These are phyloP conservation scores for Senna siamea DNA, from an alignment of 306 rosid species.

Conservation along the genomic window DNA sequence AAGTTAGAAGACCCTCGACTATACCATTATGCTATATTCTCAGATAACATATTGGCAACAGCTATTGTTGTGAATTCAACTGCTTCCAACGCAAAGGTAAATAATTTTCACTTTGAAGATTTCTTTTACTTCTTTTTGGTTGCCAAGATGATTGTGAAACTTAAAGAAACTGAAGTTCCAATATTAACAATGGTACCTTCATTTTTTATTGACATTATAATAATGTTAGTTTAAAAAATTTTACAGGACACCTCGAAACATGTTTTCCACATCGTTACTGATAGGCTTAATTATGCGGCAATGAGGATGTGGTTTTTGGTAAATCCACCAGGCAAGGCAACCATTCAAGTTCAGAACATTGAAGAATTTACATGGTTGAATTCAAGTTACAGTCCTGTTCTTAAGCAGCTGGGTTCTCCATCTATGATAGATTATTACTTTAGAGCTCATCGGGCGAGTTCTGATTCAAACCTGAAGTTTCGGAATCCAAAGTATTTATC, in stretches of 20 bases:
- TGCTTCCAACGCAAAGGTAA: constrained; percentile 74
- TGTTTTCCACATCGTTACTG: constrained; percentile 93
- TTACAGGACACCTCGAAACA: constrained; percentile 82
- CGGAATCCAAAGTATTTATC: constrained; percentile 95
- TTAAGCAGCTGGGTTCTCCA: constrained; percentile 83
- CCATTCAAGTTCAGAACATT: constrained; percentile 83
- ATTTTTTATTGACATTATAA: constrained; percentile 1
- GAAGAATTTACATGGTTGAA: constrained; percentile 97
- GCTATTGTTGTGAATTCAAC: constrained; percentile 95
- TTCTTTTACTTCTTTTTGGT: constrained; percentile 3
- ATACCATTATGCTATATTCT: constrained; percentile 90
- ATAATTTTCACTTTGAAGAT: neutral
- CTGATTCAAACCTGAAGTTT: constrained; percentile 89
- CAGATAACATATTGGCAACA: constrained; percentile 90
- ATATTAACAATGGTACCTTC: too few species aligned
- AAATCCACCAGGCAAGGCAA: constrained; percentile 83
- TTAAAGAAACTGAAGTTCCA: neutral
- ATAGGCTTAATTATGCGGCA: constrained; percentile 90
- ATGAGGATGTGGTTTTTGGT: constrained; percentile 99
- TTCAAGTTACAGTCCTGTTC: constrained; percentile 96
- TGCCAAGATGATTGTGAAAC: constrained; percentile 20
- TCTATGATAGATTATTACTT: constrained; percentile 94
- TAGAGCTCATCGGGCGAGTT: constrained; percentile 74
- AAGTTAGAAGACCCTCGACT: constrained; percentile 75
- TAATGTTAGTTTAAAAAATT: constrained; percentile 31